phyloP scores from a whole-genome alignment of 768 basidiomycete species.

The Tricholomella constricta region DNA sequence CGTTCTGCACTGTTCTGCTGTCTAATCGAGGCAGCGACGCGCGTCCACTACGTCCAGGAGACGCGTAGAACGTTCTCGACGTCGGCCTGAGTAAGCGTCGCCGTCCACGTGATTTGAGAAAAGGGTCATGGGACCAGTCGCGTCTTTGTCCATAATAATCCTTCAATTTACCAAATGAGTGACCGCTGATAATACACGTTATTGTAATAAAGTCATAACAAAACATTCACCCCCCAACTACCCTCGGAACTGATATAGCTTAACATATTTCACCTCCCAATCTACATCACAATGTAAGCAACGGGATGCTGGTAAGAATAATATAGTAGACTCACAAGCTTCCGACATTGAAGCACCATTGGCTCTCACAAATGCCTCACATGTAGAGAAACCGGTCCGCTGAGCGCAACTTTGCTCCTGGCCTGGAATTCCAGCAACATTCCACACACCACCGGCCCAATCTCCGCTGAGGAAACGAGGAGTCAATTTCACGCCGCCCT shows the following conservation, averaged over 20 bases:
- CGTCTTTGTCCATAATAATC: too few relatives aligned
- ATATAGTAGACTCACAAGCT: constrained; percentile 63
- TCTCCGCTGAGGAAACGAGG: constrained; percentile 60
- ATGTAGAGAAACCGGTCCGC: constrained; percentile 80
- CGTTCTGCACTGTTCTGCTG: not conserved
- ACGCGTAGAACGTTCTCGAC: constrained; percentile 15
- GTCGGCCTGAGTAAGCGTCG: not conserved
- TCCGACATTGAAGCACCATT: constrained; percentile 70
- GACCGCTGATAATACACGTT: not conserved
- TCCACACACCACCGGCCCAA: constrained; percentile 89
- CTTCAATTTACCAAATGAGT: too few relatives aligned
- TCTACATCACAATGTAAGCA: constrained; percentile 42
- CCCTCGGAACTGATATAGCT: constrained; percentile 57
- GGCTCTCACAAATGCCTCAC: constrained; percentile 73
- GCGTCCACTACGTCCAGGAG: constrained; percentile 16
- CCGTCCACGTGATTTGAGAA: not conserved
- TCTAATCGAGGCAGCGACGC: constrained; percentile 11
- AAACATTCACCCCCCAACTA: not conserved
- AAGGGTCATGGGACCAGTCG: too few relatives aligned
- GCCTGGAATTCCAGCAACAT: constrained; percentile 69
- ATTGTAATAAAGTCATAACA: not conserved
- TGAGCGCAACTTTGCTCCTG: constrained; percentile 86
- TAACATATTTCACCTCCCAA: constrained; percentile 80
- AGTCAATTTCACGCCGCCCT: not conserved
- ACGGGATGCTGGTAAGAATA: not conserved